These are phyloP conservation scores for Dissoconium aciculare DNA, from an alignment of 2,329 filamentous ascomycete genomes.

Conservation along the genomic window DNA sequence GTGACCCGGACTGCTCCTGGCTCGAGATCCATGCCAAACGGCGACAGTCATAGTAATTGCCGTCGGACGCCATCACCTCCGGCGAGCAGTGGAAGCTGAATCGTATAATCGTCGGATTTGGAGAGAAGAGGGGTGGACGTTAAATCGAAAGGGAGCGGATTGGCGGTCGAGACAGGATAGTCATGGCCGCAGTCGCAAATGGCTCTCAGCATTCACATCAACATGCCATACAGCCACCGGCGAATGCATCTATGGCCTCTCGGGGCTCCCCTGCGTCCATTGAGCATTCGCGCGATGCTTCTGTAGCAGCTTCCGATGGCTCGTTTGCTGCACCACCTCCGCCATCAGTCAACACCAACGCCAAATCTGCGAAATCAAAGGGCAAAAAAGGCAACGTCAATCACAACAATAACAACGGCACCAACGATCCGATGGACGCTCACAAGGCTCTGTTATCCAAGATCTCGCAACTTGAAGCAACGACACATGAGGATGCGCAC, in stretches of 20 bases:
- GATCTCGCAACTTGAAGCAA: constrained; percentile 88
- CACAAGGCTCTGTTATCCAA: constrained; percentile 83
- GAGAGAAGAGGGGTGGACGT: too few relatives aligned
- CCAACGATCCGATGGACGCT: constrained; percentile 75
- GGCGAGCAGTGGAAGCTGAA: too few relatives aligned
- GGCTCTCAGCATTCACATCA: constrained; percentile 14
- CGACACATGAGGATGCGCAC: constrained; percentile 85
- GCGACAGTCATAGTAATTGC: neutral
- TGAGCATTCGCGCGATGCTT: constrained; percentile 19
- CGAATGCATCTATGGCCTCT: constrained; percentile 8
- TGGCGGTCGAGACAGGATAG: neutral
- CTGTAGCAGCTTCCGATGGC: constrained; percentile 19
- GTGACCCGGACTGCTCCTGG: neutral
- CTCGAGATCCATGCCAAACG: neutral
- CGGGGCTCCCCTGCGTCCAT: constrained; percentile 19
- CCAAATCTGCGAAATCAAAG: constrained; percentile 64
- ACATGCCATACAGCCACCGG: constrained; percentile 13
- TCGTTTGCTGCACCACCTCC: constrained; percentile 20
- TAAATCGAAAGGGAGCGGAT: too few relatives aligned
- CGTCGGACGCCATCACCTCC: neutral
- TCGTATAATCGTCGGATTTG: too few relatives aligned
- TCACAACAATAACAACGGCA: too few relatives aligned
- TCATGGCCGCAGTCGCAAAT: constrained; percentile 23
- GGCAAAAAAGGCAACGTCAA: constrained; percentile 24
- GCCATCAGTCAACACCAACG: constrained; percentile 33